These are phyloP conservation scores for Moesziomyces globuligerus DNA, from an alignment of 1,284 basidiomycete species.

Conservation along the genomic window DNA sequence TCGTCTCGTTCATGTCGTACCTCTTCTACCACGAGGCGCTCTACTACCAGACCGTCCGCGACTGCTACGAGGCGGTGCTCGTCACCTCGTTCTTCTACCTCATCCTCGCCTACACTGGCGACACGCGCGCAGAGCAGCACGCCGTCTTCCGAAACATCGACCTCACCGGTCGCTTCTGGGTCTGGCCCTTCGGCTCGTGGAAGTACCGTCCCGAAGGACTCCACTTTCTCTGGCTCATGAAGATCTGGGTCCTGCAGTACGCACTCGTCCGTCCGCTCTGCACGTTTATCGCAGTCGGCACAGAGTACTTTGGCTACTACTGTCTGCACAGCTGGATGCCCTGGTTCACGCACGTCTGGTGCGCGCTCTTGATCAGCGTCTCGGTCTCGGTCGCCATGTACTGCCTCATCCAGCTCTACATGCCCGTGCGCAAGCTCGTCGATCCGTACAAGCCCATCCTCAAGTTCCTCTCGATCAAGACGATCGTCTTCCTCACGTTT, in stretches of 20 bases:
- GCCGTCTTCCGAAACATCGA: conserved; percentile 72
- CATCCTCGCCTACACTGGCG: conserved; percentile 77
- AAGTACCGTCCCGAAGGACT: conserved; percentile 73
- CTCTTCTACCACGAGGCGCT: conserved; percentile 71
- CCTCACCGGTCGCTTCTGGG: conserved; percentile 72
- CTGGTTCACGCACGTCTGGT: conserved; percentile 74
- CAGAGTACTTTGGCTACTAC: conserved; percentile 76
- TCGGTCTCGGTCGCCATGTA: conserved; percentile 83
- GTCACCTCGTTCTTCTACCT: conserved; percentile 80
- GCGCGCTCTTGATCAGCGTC: conserved; percentile 75
- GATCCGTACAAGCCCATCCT: conserved; percentile 75
- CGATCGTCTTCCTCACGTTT: conserved; percentile 81
- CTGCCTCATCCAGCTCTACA: conserved; percentile 79
- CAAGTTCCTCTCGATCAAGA: conserved; percentile 76
- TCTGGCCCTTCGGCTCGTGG: conserved; percentile 76
- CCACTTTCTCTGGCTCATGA: conserved; percentile 80
- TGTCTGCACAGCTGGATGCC: conserved; percentile 78
- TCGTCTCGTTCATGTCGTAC: conserved; percentile 76
- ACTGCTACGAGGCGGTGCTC: conserved; percentile 62
- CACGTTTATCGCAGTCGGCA: conserved; percentile 74
- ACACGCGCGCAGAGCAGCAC: conserved; percentile 74
- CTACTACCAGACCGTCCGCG: conserved; percentile 65
- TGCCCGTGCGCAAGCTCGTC: conserved; percentile 73
- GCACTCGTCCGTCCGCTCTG: conserved; percentile 77
- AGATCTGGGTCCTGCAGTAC: conserved; percentile 81